Evolutionary conservation across 768 basidiomycete genomes (phyloP), one percentile per base, ranked within the genome.

Genomic region (Lactarius sanguifluus): DNA sequence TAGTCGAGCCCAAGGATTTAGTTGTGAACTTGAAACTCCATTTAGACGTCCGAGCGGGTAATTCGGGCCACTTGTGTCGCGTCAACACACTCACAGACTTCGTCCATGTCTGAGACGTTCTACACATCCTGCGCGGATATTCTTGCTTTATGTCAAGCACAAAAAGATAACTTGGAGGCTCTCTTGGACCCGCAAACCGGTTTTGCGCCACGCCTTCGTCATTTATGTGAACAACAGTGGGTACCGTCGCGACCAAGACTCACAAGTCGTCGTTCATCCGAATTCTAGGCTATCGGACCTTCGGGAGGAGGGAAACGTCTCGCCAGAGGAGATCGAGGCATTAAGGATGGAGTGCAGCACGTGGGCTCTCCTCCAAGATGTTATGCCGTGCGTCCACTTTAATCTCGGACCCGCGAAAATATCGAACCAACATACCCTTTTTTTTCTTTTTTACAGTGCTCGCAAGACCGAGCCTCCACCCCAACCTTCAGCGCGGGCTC

Each of bases 321-420:
- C 81, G 20, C 77, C 73, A 45, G 82, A 85, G 32, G 88, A 90
- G 70, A 70, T 88, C 0, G 87, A 89, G 30, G 78, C 86, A 1
- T 75, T 92, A 61, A 81, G 83, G 12, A 80, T 94, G 74, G 92
- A 95, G 73, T 82, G 86, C 56, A 88, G 89, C 74, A 93, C 93
- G 1, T 96, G 93, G 93, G 83, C 82, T 0, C 80, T 95, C 2
- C 74, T 94, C 1, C 92, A 94, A 73, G 86, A 86, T 3, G 79
- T 95, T 56, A 84, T 88, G 82, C 86, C 90, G 86, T 90, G 73
- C 72, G 88, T 85, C 8, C n/a, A 18, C 30, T 40, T 54, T 36
- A 40, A 20, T 16, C 38, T 30, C 13, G 20, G 16, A 10, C 2
- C 20, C 20, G n/a, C 30, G 28, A 52, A 23, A 60, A 23, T 56